Base-by-base conservation (phyloP, 2,329 filamentous ascomycete species). In the Corinectria fuckeliana region DNA sequence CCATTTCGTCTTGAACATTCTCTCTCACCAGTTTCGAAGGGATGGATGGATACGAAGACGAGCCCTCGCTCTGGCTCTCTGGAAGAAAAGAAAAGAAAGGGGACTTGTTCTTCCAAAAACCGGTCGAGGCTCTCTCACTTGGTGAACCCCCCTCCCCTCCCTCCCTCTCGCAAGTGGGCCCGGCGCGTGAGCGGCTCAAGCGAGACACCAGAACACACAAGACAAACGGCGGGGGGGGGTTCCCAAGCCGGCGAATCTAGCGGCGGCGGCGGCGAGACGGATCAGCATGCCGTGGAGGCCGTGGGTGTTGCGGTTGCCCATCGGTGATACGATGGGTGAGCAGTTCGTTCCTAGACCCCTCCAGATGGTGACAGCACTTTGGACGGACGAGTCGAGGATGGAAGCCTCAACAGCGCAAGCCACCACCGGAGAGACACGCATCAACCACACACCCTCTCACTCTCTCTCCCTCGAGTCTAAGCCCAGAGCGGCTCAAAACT, bases 401-500 rank as follows among this genome's bases (percentile, higher is more conserved):
- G 25, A 28, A 13, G n/a, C n/a, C n/a, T 10, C 42, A 28, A 45
- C 23, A 16, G 13, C 9, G 6, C n/a, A n/a, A 28, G n/a, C n/a
- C n/a, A n/a, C n/a, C n/a, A n/a, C n/a, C n/a, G n/a, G n/a, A n/a
- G 7, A 45, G 42, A 26, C 42, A 16, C 36, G 20, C 36, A 38
- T 26, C 41, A 34, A 30, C 28, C 11, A 36, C 18, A 23, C 32
- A 18, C 26, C 23, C 50, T 53, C n/a, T n/a, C n/a, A n/a, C n/a
- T n/a, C n/a, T n/a, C n/a, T n/a, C n/a, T n/a, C n/a, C n/a, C n/a
- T n/a, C n/a, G n/a, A n/a, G n/a, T n/a, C 55, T 63, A 65, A 54
- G 58, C 66, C 61, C 42, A 61, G 65, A 68, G 62, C 63, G 56
- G 60, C 52, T 60, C 65, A 57, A n/a, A n/a, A n/a, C n/a, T n/a